Evolutionary conservation across 768 basidiomycete species (phyloP).

Genomic region (Lactifluus pinguis): DNA sequence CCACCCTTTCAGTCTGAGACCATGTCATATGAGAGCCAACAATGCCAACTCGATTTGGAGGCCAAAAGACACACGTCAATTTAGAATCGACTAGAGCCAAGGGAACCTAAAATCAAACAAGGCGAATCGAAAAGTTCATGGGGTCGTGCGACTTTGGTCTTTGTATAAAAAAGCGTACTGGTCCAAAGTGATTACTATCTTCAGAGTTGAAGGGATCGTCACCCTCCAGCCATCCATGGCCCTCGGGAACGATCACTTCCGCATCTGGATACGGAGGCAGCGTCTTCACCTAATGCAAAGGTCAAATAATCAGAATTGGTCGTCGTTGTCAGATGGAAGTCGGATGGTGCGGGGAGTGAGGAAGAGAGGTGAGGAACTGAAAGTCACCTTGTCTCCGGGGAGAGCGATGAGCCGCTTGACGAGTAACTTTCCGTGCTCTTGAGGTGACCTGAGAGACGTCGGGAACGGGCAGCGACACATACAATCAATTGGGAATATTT

Average conservation of each 20-base stretch:
- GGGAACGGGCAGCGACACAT: too few relatives aligned
- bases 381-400: slow-evolving; percentile 15
- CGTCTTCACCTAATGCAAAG: slow-evolving; percentile 16
- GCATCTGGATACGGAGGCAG: slow-evolving; percentile 17
- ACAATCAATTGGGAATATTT: too few relatives aligned
- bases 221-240: slow-evolving; percentile 19
- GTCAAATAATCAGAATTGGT: not conserved
- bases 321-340: not conserved
- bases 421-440: slow-evolving; percentile 9
- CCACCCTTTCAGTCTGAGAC: slow-evolving; percentile 8
- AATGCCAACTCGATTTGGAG: not conserved
- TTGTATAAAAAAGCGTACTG: not conserved
- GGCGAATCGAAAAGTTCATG: not conserved
- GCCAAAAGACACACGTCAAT: slow-evolving; percentile 10
- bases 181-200: slow-evolving; percentile 20
- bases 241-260: slow-evolving; percentile 10
- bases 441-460: slow-evolving; percentile 9
- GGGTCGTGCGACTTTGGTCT: too few relatives aligned
- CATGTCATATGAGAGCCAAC: not conserved
- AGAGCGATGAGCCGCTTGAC: slow-evolving; percentile 18
- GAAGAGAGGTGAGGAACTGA: not conserved
- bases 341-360: not conserved
- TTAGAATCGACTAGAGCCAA: slow-evolving; percentile 12
- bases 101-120: slow-evolving; percentile 7
- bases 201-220: slow-evolving; percentile 19